Conservation (phyloP, 1,139 yeast species). For the Yamadazyma dushanensis region DNA sequence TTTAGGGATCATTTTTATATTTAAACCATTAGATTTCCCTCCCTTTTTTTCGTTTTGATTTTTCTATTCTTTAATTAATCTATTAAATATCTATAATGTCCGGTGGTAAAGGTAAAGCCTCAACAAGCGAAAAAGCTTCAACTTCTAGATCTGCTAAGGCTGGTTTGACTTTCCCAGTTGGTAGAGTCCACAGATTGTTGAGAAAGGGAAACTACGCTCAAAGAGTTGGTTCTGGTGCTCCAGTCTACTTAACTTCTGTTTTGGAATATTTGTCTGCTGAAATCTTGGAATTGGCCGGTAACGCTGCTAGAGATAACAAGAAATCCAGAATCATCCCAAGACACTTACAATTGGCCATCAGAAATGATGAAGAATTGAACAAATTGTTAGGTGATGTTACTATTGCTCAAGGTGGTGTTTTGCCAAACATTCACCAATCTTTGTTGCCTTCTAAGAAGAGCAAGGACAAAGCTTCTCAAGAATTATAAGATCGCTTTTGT, state of each 20-base stretch:
- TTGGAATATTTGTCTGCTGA: constrained; percentile 55
- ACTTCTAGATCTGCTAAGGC: constrained; percentile 56
- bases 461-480: constrained; percentile 84
- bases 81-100: constrained; percentile 31
- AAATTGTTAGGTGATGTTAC: constrained; percentile 84
- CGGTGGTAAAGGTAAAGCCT: constrained; percentile 57
- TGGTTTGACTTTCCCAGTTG: constrained; percentile 57
- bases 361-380: constrained; percentile 56
- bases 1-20: constrained; percentile 1
- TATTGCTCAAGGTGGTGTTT: constrained; percentile 97
- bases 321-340: constrained; percentile 58
- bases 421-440: constrained; percentile 95
- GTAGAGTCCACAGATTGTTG: constrained; percentile 56
- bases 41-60: constrained; percentile 7
- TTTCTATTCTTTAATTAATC: constrained; percentile 12
- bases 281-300: constrained; percentile 57
- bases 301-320: constrained; percentile 59
- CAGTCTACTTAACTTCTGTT: constrained; percentile 54
- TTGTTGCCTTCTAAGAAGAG: constrained; percentile 88
- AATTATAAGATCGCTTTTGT: constrained; percentile 48
- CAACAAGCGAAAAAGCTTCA: constrained; percentile 52
- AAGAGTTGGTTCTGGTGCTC: constrained; percentile 58
- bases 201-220: constrained; percentile 58
- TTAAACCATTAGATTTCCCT: constrained; percentile 7
- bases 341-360: constrained; percentile 54